Evolutionary conservation across 1,139 yeast genomes (phyloP), one percentile per base, ranked within the genome.

Genomic region (Magnusiomyces sp.): DNA sequence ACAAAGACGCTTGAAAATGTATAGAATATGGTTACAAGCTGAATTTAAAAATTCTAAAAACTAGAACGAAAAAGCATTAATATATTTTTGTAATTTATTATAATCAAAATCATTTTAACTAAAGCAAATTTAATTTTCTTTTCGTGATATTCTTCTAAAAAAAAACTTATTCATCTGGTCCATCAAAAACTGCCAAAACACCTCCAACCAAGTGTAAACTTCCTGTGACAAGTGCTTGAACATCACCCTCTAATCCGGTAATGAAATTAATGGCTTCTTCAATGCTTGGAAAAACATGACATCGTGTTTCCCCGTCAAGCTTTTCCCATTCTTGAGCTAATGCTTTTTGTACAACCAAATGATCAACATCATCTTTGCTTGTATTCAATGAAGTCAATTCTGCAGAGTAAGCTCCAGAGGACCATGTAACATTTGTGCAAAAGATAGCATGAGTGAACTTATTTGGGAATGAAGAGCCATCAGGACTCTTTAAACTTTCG

Each of bases 161-260:
- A 5, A 23, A 23, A 23, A 7, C 29, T 23, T 23, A 23, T 7
- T 23, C 37, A 29, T 51, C 53, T 23, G 47, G 51, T 7, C 66
- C 69, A 56, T 87, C 95, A 47, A 87, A 71, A 5, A 90, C 97
- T 2, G 89, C 92, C 47, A 92, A 71, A 53, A 92, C 77, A 0
- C 98, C 98, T 17, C 99, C 98, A 10, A 92, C 95, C 50, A 94
- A 71, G 65, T 90, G 96, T 55, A 94, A 71, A 23, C 97, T 90
- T 1, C 99, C 99, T 55, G 95, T 86, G 0, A 89, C 97, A 68
- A 89, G 83, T 1, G 89, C 95, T 57, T 89, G 90, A 7, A 61
- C 60, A 6, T 57, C 56, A 31, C 53, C 62, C 9, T 52, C 51
- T 68, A 72, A 17, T 66, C 67, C 53, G 66, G 76, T 63, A 62